Conservation (phyloP, 106 monocot species). For the Agapanthus africanus region DNA sequence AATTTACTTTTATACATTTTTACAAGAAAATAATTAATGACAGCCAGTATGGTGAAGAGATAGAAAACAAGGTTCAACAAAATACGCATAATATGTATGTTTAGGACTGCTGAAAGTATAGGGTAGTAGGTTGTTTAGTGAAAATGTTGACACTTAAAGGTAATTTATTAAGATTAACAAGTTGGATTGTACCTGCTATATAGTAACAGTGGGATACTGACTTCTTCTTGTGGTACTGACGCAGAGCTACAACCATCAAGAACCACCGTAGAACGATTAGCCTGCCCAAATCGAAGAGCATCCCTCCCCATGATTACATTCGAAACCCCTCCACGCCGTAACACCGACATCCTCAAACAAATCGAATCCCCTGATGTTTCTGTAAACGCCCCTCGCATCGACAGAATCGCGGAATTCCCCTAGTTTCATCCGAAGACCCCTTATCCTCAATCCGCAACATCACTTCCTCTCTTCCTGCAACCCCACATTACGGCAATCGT, state of each 20-base stretch:
- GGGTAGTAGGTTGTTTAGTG: too few species aligned
- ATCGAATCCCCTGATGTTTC: constrained; percentile 82
- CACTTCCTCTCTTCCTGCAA: constrained; percentile 32
- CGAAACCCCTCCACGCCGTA: constrained; percentile 30
- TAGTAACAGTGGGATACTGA: too few species aligned
- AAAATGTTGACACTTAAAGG: too few species aligned
- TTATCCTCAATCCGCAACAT: constrained; percentile 33
- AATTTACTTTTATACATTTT: too few species aligned
- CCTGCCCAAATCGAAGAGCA: constrained; percentile 40
- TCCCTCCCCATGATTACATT: constrained; percentile 86
- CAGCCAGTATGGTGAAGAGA: too few species aligned
- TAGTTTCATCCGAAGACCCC: constrained; percentile 72
- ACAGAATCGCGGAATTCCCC: constrained; percentile 90
- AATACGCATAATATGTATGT: too few species aligned
- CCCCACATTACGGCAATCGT: constrained; percentile 43
- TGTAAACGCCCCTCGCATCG: constrained; percentile 84
- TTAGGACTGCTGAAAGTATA: too few species aligned
- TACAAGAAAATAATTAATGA: too few species aligned
- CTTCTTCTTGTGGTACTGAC: constrained; percentile 5
- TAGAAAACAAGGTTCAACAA: too few species aligned
- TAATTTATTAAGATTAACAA: too few species aligned
- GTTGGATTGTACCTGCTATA: not conserved
- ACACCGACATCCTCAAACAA: constrained; percentile 34
- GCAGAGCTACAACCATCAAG: constrained; percentile 18
- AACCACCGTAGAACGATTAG: constrained; percentile 29